These are phyloP conservation scores for Pascua sp. DNA, from an alignment of 1,284 basidiomycete species.

Conservation along the genomic window DNA sequence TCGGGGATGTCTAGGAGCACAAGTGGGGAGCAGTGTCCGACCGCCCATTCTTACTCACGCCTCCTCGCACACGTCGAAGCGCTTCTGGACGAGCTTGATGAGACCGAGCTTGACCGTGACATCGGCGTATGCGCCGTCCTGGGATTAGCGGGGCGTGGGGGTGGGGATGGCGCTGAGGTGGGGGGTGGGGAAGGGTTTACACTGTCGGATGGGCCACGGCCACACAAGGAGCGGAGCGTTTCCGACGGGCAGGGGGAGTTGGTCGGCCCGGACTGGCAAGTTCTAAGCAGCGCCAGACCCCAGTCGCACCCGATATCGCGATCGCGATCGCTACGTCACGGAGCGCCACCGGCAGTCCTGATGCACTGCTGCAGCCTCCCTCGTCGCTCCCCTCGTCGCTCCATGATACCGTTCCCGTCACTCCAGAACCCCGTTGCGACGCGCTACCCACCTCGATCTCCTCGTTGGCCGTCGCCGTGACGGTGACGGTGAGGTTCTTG, in stretches of 20 bases:
- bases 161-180: too few relatives aligned
- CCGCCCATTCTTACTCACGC: constrained; percentile 61
- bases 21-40: background rate
- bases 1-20: too few relatives aligned
- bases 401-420: background rate
- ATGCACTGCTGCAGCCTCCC: background rate
- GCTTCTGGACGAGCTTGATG: constrained; percentile 75
- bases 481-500: constrained; percentile 73
- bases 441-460: constrained; percentile 61
- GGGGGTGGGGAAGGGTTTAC: too few relatives aligned
- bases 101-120: constrained; percentile 83
- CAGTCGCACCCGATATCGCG: too few relatives aligned
- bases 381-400: too few relatives aligned
- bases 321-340: background rate
- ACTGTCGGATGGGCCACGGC: too few relatives aligned
- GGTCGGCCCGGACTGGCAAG: too few relatives aligned
- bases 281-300: too few relatives aligned
- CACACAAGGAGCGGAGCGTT: background rate
- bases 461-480: constrained; percentile 60
- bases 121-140: constrained; percentile 88
- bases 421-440: too few relatives aligned
- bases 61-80: constrained; percentile 84
- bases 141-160: too few relatives aligned
- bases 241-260: background rate
- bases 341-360: background rate